Percentiles rank a stretch among this genome's conserved stretches.
phyloP scores from a whole-genome alignment of 106 monocot genomes.

The Apostasia shenzhenica region DNA sequence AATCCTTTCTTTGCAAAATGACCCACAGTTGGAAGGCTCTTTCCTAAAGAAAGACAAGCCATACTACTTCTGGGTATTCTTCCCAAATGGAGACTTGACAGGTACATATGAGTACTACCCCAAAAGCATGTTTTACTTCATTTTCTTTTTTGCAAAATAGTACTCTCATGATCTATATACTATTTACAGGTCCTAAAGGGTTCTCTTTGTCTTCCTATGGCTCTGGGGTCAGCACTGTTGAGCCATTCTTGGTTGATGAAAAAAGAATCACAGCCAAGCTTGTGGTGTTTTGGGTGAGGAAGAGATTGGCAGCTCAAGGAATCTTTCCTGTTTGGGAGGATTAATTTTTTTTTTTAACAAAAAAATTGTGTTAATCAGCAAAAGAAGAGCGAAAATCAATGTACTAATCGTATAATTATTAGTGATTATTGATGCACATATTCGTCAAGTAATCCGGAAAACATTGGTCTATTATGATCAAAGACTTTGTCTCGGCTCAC shows the following conservation, averaged over 20 bases:
- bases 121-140: too few relatives aligned
- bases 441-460: too few relatives aligned
- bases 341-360: neutral
- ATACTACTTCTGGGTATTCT: conserved; percentile 86
- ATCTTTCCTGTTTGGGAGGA: conserved; percentile 82
- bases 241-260: conserved; percentile 87
- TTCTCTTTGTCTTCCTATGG: conserved; percentile 64
- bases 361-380: too few relatives aligned
- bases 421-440: too few relatives aligned
- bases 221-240: conserved; percentile 58
- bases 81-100: conserved; percentile 59
- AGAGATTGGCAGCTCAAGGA: conserved; percentile 80
- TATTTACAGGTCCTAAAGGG: conserved; percentile 71
- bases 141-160: too few relatives aligned
- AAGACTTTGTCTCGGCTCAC: too few relatives aligned
- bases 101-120: conserved; percentile 19
- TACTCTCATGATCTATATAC: too few relatives aligned
- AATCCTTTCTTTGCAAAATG: neutral
- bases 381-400: too few relatives aligned
- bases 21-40: conserved; percentile 66
- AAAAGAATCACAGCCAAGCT: conserved; percentile 56
- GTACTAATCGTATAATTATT: too few relatives aligned
- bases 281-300: conserved; percentile 79
- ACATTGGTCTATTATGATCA: too few relatives aligned
- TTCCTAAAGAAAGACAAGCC: conserved; percentile 55